Base-by-base conservation (phyloP, 495 filamentous ascomycete species). In the Xylaria telfairii region DNA sequence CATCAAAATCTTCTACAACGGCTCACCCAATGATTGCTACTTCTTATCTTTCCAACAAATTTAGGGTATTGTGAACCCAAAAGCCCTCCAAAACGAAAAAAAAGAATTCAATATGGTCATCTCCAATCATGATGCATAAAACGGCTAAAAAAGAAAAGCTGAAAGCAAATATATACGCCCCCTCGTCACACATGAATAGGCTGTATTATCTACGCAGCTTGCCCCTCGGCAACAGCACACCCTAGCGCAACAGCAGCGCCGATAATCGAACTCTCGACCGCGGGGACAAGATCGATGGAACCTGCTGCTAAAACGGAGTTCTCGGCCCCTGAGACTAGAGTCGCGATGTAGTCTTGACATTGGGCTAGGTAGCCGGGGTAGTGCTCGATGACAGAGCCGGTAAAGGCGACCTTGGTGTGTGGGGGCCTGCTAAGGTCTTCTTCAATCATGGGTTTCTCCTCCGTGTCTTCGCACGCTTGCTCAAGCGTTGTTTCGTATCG, bases 351-450 rank as follows among this genome's bases (percentile, higher is more conserved):
- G 7, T 61, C 65, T 75, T 92, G 87, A 67, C 85, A 84, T 6
- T 71, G 78, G 34, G 54, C 66, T 21, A 80, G 75, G 74, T 91
- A 92, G 24, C 75, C 77, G 0, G 90, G 90, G 74, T 91, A 92
- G 73, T 88, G 85, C 78, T 90, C 87, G 41, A 92, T 84, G 41
- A 92, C 90, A 32, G 83, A 85, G 56, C 90, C 90, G 73, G 89
- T 90, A 76, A 87, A 91, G 10, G 86, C 88, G 13, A 91, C 86
- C 15, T 86, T 83, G 3, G 82, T 83, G 30, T 68, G 75, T 49
- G 69, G 49, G 6, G 73, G 70, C 24, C 74, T 73, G 6, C 79
- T 64, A 51, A 73, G 67, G 21, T 76, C 65, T 26, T 74, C 76
- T 21, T 74, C 74, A 30, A 49, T 17, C 10, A 70, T 68, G 1